Base-by-base conservation (phyloP, 2,329 filamentous ascomycete genomes). In the Trichoderma cornu-damae region DNA sequence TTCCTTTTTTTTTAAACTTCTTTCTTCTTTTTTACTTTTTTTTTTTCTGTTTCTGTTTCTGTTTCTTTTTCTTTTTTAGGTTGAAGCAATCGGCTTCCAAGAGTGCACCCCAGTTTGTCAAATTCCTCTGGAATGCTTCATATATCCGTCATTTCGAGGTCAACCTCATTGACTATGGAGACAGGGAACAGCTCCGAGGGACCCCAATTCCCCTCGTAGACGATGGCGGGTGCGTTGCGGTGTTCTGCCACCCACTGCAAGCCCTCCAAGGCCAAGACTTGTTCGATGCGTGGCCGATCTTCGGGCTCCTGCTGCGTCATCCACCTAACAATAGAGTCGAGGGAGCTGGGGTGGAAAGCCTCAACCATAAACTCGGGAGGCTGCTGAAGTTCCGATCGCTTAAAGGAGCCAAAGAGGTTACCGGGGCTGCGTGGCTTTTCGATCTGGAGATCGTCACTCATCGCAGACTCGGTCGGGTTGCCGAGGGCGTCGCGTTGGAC, bases 161-260 rank as follows among this genome's bases (percentile, higher is more conserved):
- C 81, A 43, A 65, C 67, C 50, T 75, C 72, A n/a, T 61, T 61
- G 4, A 68, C 65, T 35, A 72, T 69, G 5, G 71, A 71, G 18
- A 73, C 70, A 4, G 71, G 64, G 30, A 75, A 68, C 49, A 78
- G 71, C 52, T 81, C 78, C n/a, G 76, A 86, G 30, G 93, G 93
- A 3, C 94, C 94, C 88, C 92, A 99, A 69, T 90, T 94, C 61
- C 94, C 94, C 74, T 99, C 94, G 65, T 89, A 99, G 53, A 99
- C 86, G 0, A 91, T 96, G n/a, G 94, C 94, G 43, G 91, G 89
- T 9, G 91, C 89, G 56, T 88, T 85, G 56, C 91, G 85, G 61
- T 91, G 85, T 50, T 78, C 75, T 55, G 85, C 82, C 30, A 95
- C 87, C 89, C 94, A 99, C 60, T 80, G 81, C 52, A 96, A 80